Base-by-base conservation (phyloP, 164 flowering plant species). In the Platanus orientalis region DNA sequence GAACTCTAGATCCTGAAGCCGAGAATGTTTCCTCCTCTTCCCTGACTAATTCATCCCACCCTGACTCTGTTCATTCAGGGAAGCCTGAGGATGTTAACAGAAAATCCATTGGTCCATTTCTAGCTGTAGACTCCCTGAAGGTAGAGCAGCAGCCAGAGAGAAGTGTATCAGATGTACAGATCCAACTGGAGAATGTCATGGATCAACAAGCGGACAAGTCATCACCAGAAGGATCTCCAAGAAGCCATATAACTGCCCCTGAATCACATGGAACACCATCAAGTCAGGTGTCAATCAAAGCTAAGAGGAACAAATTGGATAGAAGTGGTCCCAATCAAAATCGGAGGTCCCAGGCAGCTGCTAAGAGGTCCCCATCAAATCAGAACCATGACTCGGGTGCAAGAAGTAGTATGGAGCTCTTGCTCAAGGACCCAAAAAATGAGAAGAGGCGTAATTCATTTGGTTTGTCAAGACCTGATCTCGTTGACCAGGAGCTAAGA, bases 221-320 rank as follows among this genome's bases (percentile, higher is more conserved):
- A 26, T 81, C 91, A 3, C 83, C 86, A 40, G 89, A 79, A 65
- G 93, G 79, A 56, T 85, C 97, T 69, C 90, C 96, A 53, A 74
- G 74, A 60, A 85, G 89, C 70, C 89, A 72, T 64, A 55, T 80
- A 25, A 83, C 84, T 29, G 66, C 72, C 23, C 77, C 85, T 14
- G 96, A 88, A 61, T 83, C 92, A 39, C 83, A 86, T 67, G 94
- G 86, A 56, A 90, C 96, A 25, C 98, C 96, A 68, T 78, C 94
- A 29, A 93, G 96, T 69, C 83, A 78, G 71, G 78, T 80, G 28
- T 90, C 94, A 21, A 75, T 71, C 32, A 84, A 76, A 40, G 60
- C 81, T 69, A 81, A 75, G 64, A 79, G 67, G 69, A 72, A 34
- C 47, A 86, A 73, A 69, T 36, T 65, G 58, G 82, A 73, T 23